Conservation (phyloP, 106 monocot species). For the Apostasia shenzhenica region DNA sequence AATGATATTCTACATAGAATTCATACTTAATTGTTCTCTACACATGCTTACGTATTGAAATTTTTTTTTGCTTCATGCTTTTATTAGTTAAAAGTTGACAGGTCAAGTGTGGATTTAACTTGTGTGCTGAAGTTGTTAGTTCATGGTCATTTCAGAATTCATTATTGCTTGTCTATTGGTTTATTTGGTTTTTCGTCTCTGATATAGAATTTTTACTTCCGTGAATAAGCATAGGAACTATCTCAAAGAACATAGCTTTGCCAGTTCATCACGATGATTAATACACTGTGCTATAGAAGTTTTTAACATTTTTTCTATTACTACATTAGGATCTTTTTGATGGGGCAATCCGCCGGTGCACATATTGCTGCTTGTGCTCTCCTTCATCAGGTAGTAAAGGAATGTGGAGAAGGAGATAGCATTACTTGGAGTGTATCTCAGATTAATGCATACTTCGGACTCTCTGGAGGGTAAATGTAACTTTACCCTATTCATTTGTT, state of each 20-base stretch:
- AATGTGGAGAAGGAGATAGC: conserved; percentile 62
- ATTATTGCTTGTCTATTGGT: neutral
- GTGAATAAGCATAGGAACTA: neutral
- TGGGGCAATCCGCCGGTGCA: conserved; percentile 97
- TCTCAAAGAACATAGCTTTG: too few species aligned
- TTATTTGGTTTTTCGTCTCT: neutral
- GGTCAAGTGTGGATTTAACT: too few species aligned
- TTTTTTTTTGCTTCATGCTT: too few species aligned
- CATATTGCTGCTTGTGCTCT: conserved; percentile 97
- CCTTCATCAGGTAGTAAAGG: conserved; percentile 76
- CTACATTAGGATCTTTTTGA: conserved; percentile 66
- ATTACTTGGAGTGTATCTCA: conserved; percentile 84
- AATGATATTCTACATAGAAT: too few species aligned
- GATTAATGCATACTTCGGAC: conserved; percentile 83
- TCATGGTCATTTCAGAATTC: too few species aligned
- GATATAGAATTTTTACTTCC: neutral
- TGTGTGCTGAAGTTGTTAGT: too few species aligned
- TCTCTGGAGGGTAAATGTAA: conserved; percentile 81
- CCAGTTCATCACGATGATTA: too few species aligned
- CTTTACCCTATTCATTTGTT: too few species aligned
- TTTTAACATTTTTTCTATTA: neutral
- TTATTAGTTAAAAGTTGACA: too few species aligned
- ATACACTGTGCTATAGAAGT: neutral
- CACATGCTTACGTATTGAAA: too few species aligned
- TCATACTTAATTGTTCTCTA: too few species aligned